Base-by-base conservation (phyloP, 768 basidiomycete genomes). In the Hemileccinum impolitum region DNA sequence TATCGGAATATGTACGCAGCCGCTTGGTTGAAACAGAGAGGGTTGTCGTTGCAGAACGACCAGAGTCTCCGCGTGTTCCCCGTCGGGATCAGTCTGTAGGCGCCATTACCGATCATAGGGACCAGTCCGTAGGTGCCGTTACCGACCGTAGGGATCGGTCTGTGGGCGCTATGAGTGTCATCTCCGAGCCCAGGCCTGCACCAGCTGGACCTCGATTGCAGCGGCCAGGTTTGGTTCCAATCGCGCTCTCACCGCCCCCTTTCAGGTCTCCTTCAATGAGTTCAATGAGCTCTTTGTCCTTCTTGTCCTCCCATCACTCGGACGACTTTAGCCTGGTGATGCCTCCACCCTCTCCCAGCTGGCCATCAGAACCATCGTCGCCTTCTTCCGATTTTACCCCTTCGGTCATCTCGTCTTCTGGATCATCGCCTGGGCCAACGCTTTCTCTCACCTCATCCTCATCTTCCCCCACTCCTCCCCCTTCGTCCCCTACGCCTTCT, bases 291-390 rank as follows among this genome's bases (percentile, higher is more conserved):
- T 72, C 70, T 11, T 58, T 61, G 48, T 80, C 78, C 0, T 81
- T 74, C 59, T 55, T 81, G 42, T 78, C 77, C 4, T 80, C 78
- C 15, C 85, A 87, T 52, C 84, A 90, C 53, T 91, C 90, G 0
- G 89, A 92, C 47, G 88, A 88, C 54, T 69, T 73, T 31, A 68
- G 70, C 70, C 51, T 73, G 11, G 51, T 51, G 30, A 37, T 62
- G 26, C 52, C 36, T 26, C 62, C 66, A n/a, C 57, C 61, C 19
- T 73, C 74, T 21, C 72, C 70, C 3, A 68, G 69, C 3, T 72
- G 71, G 56, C 64, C 64, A 3, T 70, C 75, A 1, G 62, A 56
- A 46, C 45, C 53, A 1, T 67, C 70, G 7, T 59, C 63, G 3
- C 58, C 61, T 10, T 60, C 60, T 12, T 62, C 56, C 28, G 58